Conservation (phyloP, 2,329 filamentous ascomycete genomes). For the Colletotrichum sp. region DNA sequence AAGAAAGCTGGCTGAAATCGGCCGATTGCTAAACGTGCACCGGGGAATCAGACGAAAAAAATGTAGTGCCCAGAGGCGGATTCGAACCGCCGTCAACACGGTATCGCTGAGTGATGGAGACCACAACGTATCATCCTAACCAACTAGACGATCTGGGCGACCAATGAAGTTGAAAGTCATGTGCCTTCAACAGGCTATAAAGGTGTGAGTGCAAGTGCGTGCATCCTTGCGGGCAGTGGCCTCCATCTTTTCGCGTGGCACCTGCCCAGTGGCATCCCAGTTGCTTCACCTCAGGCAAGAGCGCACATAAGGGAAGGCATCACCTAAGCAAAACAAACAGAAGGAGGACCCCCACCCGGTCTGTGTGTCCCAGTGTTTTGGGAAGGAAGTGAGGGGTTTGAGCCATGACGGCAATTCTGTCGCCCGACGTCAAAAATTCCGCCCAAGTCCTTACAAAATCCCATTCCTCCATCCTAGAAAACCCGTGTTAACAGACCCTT, state of each 20-base stretch:
- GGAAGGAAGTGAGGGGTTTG: not conserved
- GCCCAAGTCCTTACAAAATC: constrained; percentile 9
- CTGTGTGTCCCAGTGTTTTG: not conserved
- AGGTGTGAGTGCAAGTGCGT: too few relatives aligned
- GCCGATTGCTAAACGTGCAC: not conserved
- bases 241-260: too few relatives aligned
- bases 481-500: not conserved
- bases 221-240: too few relatives aligned
- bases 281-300: not conserved
- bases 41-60: not conserved
- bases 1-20: not conserved
- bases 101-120: constrained; percentile 15
- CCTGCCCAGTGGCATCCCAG: not conserved
- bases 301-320: not conserved
- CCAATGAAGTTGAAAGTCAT: not conserved
- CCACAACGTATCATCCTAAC: constrained; percentile 26
- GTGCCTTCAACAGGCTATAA: too few relatives aligned
- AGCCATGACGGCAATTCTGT: not conserved
- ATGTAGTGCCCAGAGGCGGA: constrained; percentile 20
- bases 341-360: not conserved
- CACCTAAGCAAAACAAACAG: not conserved
- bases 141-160: constrained; percentile 25
- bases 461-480: constrained; percentile 6
- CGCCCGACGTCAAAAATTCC: not conserved
- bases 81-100: constrained; percentile 26